Percentiles rank a stretch among this genome's conserved stretches.
phyloP scores from a whole-genome alignment of 352 stramenopile genomes.

The Phytophthora sp. region DNA sequence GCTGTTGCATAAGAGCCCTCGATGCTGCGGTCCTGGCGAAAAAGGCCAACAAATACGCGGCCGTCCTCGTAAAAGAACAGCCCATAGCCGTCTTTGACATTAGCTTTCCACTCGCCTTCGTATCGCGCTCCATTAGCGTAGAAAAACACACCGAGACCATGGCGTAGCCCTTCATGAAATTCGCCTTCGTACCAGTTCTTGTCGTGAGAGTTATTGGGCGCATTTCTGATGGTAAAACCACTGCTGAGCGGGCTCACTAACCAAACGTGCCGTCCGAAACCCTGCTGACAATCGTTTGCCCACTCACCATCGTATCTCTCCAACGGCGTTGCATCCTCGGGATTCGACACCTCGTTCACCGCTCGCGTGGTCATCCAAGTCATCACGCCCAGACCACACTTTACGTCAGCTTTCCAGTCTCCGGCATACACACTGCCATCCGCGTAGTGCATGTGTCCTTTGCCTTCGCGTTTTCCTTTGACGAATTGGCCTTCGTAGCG shows the following conservation, averaged over 20 bases:
- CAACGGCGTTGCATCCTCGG: conserved; percentile 17
- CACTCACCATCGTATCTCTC: conserved; percentile 84
- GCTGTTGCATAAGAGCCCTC: conserved; percentile 34
- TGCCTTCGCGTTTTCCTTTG: conserved; percentile 54
- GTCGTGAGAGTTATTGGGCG: conserved; percentile 30
- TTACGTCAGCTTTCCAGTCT: conserved; percentile 71
- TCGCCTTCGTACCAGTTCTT: conserved; percentile 90
- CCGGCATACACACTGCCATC: conserved; percentile 73
- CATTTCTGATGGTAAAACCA: conserved; percentile 4
- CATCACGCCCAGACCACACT: conserved; percentile 82
- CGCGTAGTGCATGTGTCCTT: conserved; percentile 71
- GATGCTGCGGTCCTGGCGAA: conserved; percentile 52
- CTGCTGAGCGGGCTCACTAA: conserved; percentile 17
- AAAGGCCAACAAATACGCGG: conserved; percentile 55
- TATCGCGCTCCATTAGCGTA: conserved; percentile 89
- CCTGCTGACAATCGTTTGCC: conserved; percentile 71
- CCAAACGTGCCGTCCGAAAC: conserved; percentile 87
- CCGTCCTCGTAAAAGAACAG: conserved; percentile 81
- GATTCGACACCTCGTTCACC: conserved; percentile 1
- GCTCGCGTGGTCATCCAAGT: conserved; percentile 49
- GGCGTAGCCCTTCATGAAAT: conserved; percentile 64
- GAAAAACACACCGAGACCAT: conserved; percentile 79
- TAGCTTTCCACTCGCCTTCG: conserved; percentile 81
- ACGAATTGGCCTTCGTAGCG: conserved; percentile 68
- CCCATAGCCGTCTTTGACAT: conserved; percentile 77